Evolutionary conservation across 2,329 filamentous ascomycete species (phyloP), one percentile per base, ranked within the genome.

Genomic region (Pseudogymnoascus sp.): DNA sequence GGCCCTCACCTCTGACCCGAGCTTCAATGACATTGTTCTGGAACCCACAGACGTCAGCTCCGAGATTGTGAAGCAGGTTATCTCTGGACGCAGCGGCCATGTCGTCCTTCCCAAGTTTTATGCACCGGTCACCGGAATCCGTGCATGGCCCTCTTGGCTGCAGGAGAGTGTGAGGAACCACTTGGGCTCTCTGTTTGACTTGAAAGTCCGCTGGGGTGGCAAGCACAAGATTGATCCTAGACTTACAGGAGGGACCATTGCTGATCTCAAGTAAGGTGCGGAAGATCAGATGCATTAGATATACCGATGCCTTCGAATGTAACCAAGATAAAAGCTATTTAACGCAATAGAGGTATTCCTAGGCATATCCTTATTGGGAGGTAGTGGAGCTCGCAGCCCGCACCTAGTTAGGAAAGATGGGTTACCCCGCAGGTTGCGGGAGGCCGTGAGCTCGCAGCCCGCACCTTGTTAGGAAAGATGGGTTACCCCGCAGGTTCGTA

Each of bases 21-120:
- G 75, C 0, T 85, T 82, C 68, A 66, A 83, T 15, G 73, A 80
- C 65, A 78, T 80, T 1, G 70, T 82, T 40, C 74, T 88, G 66
- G 77, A 83, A 67, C 79, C 84, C 0, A 84, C 84, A 74, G 85
- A 82, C 2, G 85, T 90, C 21, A 84, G 86, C 0, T 82, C 86
- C 67, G 79, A 77, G 9, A 78, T 89, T 61, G 84, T 87, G 0
- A 74, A 78, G 60, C 82, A 87, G 69, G 83, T 90, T 13, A 67
- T 88, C 31, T 77, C 69, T 1, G 86, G 85, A 1, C 73, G 76
- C 67, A 84, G 82, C 69, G 81, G 79, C 1, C 80, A 86, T 72
- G 70, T 89, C 29, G 66, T 84, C 17, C 60, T 85, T 64, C 86
- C 86, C 0, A 75, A 70, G 6, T 3, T 26, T 9, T 33, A 65